These are phyloP conservation scores for Paecilomyces variotii DNA, from an alignment of 2,329 filamentous ascomycete species.

Conservation along the genomic window DNA sequence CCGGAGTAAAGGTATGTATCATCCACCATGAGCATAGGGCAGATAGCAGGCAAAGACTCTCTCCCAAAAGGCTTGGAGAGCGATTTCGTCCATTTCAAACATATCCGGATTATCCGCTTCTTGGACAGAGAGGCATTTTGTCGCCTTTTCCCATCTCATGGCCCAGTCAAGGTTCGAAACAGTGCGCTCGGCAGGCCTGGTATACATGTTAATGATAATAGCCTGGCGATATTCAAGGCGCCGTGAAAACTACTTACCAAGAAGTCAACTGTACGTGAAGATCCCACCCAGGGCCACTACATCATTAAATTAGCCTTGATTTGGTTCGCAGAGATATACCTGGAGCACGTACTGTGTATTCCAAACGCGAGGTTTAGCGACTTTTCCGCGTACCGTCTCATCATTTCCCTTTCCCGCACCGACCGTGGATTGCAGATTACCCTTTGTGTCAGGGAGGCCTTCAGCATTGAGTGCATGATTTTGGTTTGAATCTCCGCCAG, in stretches of 20 bases:
- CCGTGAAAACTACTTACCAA: background rate
- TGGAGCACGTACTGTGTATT: background rate
- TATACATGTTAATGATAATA: background rate
- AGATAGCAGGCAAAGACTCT: constrained; percentile 3
- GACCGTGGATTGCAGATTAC: background rate
- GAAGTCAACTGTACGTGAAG: background rate
- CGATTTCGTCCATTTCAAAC: constrained; percentile 7
- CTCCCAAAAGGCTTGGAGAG: constrained; percentile 5
- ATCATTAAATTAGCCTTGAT: background rate
- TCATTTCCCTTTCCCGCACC: background rate
- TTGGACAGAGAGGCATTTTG: constrained; percentile 2
- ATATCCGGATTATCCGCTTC: constrained; percentile 3
- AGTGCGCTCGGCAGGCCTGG: background rate
- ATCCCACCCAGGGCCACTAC: background rate
- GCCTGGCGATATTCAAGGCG: background rate
- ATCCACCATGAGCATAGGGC: constrained; percentile 1
- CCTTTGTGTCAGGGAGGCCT: background rate
- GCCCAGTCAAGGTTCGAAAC: constrained; percentile 1
- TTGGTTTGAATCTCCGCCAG: background rate
- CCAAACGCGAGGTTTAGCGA: background rate
- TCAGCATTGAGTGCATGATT: background rate
- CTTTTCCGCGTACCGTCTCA: background rate
- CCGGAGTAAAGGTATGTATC: background rate
- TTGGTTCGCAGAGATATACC: background rate
- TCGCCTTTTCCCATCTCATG: background rate